Conservation (phyloP, 2,329 filamentous ascomycete genomes). For the Stromatinia cepivora region DNA sequence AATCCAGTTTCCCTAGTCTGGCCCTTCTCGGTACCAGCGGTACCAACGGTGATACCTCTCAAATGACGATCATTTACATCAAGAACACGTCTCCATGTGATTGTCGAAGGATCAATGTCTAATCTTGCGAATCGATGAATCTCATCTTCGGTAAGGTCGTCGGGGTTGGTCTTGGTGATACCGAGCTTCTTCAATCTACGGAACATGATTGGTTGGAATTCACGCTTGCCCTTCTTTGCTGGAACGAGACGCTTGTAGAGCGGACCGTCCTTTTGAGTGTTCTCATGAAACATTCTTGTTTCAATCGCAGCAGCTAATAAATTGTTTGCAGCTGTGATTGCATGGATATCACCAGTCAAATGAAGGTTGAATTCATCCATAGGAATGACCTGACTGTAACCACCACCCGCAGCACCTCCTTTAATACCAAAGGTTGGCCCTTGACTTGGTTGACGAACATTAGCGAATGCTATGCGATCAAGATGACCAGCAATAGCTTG, state of each 20-base stretch:
- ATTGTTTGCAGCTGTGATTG: constrained; percentile 96
- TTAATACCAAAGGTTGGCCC: constrained; percentile 99
- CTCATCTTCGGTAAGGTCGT: constrained; percentile 88
- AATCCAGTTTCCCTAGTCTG: constrained; percentile 87
- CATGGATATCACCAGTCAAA: constrained; percentile 95
- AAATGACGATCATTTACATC: constrained; percentile 97
- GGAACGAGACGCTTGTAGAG: constrained; percentile 88
- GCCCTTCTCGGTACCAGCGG: constrained; percentile 87
- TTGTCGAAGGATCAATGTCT: constrained; percentile 94
- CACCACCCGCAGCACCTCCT: constrained; percentile 93
- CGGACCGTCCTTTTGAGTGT: constrained; percentile 85
- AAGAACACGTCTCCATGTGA: constrained; percentile 93
- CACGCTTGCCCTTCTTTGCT: constrained; percentile 82
- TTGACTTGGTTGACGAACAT: constrained; percentile 94
- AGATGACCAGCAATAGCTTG: constrained; percentile 91
- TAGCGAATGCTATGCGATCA: constrained; percentile 86
- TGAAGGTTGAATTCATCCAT: constrained; percentile 99
- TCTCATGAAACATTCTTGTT: constrained; percentile 97
- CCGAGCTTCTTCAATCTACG: constrained; percentile 92
- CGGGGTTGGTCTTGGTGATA: constrained; percentile 90
- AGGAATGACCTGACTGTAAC: constrained; percentile 98
- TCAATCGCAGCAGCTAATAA: constrained; percentile 94
- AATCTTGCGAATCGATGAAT: constrained; percentile 85
- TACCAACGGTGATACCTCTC: constrained; percentile 83
- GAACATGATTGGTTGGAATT: constrained; percentile 89